phyloP scores from a whole-genome alignment of 306 rosid species.

The Vicia villosa region DNA sequence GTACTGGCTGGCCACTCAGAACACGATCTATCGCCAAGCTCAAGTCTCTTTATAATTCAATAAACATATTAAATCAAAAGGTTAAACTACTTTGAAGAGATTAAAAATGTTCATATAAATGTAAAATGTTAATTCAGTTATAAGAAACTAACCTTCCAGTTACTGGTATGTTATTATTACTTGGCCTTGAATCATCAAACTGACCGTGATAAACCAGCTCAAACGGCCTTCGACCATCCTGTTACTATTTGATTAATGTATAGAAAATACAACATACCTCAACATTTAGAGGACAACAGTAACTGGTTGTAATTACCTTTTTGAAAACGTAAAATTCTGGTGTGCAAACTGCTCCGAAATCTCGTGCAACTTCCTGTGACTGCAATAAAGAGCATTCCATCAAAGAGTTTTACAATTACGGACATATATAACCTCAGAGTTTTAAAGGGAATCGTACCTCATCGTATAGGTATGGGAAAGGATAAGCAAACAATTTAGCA shows the following conservation, averaged over 20 bases:
- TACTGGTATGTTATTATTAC: slow-evolving; percentile 64
- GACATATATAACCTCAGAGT: not conserved
- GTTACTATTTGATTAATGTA: slow-evolving; percentile 31
- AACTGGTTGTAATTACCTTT: slow-evolving; percentile 56
- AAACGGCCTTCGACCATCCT: slow-evolving; percentile 97
- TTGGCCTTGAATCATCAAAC: slow-evolving; percentile 94
- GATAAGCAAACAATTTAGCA: slow-evolving; percentile 68
- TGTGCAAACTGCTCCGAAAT: slow-evolving; percentile 89
- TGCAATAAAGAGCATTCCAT: slow-evolving; percentile 44
- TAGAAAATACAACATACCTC: slow-evolving; percentile 16
- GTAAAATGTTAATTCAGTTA: slow-evolving; percentile 14
- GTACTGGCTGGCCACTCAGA: slow-evolving; percentile 77
- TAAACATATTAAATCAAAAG: slow-evolving; percentile 13
- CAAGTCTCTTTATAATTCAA: slow-evolving; percentile 60
- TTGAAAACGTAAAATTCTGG: slow-evolving; percentile 87
- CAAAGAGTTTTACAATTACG: slow-evolving; percentile 27
- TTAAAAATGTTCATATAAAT: slow-evolving; percentile 27
- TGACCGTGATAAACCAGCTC: slow-evolving; percentile 96
- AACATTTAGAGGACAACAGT: slow-evolving; percentile 7
- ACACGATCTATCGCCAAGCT: slow-evolving; percentile 82
- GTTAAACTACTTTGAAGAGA: slow-evolving; percentile 33
- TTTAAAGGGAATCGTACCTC: slow-evolving; percentile 50
- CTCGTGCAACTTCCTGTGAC: slow-evolving; percentile 85
- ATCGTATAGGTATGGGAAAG: slow-evolving; percentile 89
- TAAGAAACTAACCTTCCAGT: slow-evolving; percentile 78